Conservation (phyloP, 2,329 filamentous ascomycete species). For the Elsinoe perseae region DNA sequence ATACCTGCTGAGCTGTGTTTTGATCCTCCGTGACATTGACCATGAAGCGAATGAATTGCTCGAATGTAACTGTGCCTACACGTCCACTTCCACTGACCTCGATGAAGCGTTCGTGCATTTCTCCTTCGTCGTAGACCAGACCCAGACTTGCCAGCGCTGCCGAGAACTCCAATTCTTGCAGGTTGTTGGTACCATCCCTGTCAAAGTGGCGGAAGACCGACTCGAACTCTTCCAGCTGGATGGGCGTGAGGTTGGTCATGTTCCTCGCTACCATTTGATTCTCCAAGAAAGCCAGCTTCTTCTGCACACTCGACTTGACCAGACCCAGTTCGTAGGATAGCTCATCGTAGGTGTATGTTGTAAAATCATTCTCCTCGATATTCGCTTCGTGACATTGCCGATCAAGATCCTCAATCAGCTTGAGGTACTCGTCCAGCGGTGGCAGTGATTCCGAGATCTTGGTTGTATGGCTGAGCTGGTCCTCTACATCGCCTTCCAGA, state of each 20-base stretch:
- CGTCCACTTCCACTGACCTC: conserved; percentile 68
- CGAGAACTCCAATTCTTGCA: conserved; percentile 91
- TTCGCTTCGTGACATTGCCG: conserved; percentile 90
- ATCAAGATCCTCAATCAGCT: conserved; percentile 78
- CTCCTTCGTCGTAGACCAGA: conserved; percentile 90
- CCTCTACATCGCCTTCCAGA: conserved; percentile 94
- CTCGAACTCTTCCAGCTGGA: conserved; percentile 97
- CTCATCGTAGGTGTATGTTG: conserved; percentile 98
- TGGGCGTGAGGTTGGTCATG: conserved; percentile 98
- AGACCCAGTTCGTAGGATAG: conserved; percentile 86
- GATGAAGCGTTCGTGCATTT: conserved; percentile 93
- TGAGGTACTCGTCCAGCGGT: conserved; percentile 83
- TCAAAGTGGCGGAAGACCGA: conserved; percentile 98
- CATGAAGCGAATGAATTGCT: conserved; percentile 99
- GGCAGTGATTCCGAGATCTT: conserved; percentile 76
- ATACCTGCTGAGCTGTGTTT: conserved; percentile 96
- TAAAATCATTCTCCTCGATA: conserved; percentile 98
- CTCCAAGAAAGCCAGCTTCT: conserved; percentile 93
- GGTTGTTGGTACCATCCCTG: conserved; percentile 78
- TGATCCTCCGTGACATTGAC: conserved; percentile 98
- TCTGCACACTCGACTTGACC: conserved; percentile 84
- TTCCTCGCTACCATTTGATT: conserved; percentile 97
- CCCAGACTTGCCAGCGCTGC: conserved; percentile 91
- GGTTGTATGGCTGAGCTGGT: conserved; percentile 81
- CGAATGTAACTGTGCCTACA: conserved; percentile 75